phyloP scores from a whole-genome alignment of 1,284 basidiomycete species.

The Phylloboletellus chloephorus region DNA sequence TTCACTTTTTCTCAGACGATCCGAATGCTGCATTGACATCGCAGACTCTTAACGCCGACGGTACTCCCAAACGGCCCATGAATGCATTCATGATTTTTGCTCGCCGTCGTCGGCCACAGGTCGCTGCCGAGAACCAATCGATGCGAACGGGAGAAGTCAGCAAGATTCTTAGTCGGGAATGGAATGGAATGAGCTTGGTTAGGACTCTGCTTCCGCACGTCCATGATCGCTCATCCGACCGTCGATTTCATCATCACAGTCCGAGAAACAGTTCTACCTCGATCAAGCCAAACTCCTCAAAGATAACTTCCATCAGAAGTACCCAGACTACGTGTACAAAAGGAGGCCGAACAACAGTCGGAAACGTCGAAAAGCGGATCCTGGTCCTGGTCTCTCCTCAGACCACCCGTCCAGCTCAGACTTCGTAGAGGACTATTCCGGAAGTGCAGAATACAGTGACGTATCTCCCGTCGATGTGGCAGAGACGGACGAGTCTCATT shows the following conservation, averaged over 20 bases:
- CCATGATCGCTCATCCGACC: slow-evolving; percentile 16
- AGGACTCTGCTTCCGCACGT: slow-evolving; percentile 23
- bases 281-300: slow-evolving; percentile 79
- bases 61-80: slow-evolving; percentile 82
- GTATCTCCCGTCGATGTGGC: slow-evolving; percentile 29
- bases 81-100: slow-evolving; percentile 90
- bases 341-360: slow-evolving; percentile 79
- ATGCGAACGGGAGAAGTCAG: slow-evolving; percentile 83
- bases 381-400: slow-evolving; percentile 16
- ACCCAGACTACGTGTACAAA: slow-evolving; percentile 82
- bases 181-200: slow-evolving; percentile 69
- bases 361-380: slow-evolving; percentile 57
- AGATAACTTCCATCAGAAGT: slow-evolving; percentile 77
- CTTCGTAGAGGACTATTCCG: slow-evolving; percentile 22
- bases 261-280: slow-evolving; percentile 78
- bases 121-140: slow-evolving; percentile 73
- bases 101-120: slow-evolving; percentile 71
- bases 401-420: slow-evolving; percentile 24
- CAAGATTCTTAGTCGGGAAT: slow-evolving; percentile 77
- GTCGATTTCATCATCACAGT: slow-evolving; percentile 36
- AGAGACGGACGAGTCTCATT: slow-evolving; percentile 22
- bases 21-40: slow-evolving; percentile 54
- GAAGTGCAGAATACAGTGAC: slow-evolving; percentile 25
- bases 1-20: slow-evolving; percentile 37
- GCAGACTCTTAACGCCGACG: slow-evolving; percentile 76